Evolutionary conservation across 139 green algal genomes (phyloP).

Genomic region (Pseudopediastrum boryanum): DNA sequence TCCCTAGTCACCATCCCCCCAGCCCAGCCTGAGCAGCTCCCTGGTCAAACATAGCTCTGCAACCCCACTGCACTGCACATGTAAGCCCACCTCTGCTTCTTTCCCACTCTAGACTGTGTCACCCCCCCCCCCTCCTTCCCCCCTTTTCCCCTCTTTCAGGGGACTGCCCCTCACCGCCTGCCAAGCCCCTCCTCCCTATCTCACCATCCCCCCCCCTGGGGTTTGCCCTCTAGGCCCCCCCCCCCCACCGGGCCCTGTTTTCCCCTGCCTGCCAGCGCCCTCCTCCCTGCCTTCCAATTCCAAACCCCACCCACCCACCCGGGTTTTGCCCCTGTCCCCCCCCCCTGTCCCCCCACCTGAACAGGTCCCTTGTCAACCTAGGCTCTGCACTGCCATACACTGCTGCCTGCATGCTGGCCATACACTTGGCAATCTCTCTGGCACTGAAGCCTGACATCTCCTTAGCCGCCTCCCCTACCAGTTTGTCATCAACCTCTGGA

Average conservation of each 20-base stretch:
- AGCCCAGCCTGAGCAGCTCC: too few relatives aligned
- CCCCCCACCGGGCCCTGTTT: neutral
- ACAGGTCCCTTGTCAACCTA: conserved; percentile 75
- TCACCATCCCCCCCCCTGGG: neutral
- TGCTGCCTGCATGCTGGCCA: conserved; percentile 87
- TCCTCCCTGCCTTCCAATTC: conserved; percentile 5
- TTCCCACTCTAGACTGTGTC: too few relatives aligned
- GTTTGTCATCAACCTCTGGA: conserved; percentile 43
- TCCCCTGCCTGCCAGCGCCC: neutral
- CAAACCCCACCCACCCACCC: neutral
- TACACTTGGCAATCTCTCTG: conserved; percentile 95
- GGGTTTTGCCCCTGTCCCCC: conserved; percentile 36
- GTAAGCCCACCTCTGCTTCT: too few relatives aligned
- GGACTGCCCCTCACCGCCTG: too few relatives aligned
- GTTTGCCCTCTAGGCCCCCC: neutral
- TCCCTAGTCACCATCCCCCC: too few relatives aligned
- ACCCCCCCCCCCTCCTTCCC: too few relatives aligned
- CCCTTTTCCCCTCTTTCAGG: too few relatives aligned
- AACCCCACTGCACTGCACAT: too few relatives aligned
- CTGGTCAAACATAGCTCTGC: too few relatives aligned
- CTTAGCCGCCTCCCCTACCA: conserved; percentile 71
- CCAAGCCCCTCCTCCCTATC: neutral
- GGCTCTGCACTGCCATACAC: conserved; percentile 84
- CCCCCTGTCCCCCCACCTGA: conserved; percentile 59
- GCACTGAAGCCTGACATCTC: conserved; percentile 88